These are phyloP conservation scores for Ogataea nitratoaversa DNA, from an alignment of 805 yeast species.

Conservation along the genomic window DNA sequence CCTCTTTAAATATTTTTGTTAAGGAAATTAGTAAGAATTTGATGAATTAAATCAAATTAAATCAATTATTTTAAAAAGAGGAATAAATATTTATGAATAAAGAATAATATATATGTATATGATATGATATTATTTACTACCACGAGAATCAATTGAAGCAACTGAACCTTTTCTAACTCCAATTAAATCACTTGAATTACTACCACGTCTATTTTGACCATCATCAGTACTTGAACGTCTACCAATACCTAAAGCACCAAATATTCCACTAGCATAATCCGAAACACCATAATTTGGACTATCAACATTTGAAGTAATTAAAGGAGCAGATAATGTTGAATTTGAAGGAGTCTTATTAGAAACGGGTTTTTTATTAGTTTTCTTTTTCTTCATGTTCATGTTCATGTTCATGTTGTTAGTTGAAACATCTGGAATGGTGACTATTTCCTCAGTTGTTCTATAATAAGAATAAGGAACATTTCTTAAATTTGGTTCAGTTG, in stretches of 20 bases:
- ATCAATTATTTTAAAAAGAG: no score
- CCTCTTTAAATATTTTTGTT: no score
- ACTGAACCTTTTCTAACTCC: slow-evolving; percentile 13
- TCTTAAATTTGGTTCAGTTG: slow-evolving; percentile 25
- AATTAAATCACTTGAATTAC: not conserved
- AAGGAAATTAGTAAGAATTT: no score
- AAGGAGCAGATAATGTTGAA: not conserved
- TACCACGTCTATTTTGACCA: not conserved
- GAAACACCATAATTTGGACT: not conserved
- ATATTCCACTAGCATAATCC: not conserved
- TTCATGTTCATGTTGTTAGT: not conserved
- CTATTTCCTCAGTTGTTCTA: slow-evolving; percentile 5
- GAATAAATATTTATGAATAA: no score
- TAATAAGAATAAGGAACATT: slow-evolving; percentile 30
- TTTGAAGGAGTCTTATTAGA: not conserved
- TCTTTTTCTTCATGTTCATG: not conserved
- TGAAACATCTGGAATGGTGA: no score
- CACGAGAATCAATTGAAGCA: slow-evolving; percentile 6
- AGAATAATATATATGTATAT: no score
- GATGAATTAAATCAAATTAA: no score
- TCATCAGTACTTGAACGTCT: not conserved
- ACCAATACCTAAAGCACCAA: not conserved
- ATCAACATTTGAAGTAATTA: no score
- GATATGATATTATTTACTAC: not conserved
- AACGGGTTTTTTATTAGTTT: not conserved